Percentiles rank a stretch among this genome's conserved stretches.
Evolutionary conservation across 768 basidiomycete species (phyloP).

Genomic region (Tremella yokohamensis): DNA sequence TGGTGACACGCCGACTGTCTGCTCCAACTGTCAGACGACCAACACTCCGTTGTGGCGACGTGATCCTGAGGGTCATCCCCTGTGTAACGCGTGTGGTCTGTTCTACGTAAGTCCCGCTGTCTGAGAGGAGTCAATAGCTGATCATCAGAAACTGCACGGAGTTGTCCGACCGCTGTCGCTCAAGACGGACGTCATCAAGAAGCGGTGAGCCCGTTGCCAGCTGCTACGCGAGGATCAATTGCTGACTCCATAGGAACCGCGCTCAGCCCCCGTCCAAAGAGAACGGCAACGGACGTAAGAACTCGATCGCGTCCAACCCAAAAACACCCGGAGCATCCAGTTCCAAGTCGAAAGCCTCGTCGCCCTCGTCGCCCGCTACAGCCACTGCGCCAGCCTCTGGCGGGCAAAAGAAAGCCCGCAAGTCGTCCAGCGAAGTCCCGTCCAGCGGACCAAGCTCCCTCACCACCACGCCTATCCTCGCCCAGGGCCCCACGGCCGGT

Average conservation of each 20-base stretch:
- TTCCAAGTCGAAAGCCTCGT: background rate
- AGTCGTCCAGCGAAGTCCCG: constrained; percentile 2
- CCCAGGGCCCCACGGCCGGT: no score
- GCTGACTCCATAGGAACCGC: constrained; percentile 19
- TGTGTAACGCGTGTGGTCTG: constrained; percentile 74
- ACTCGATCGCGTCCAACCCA: background rate
- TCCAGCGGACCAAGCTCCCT: no score
- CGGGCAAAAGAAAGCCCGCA: constrained; percentile 3
- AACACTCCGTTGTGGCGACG: constrained; percentile 66
- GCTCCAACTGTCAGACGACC: constrained; percentile 92
- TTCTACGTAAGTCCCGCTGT: constrained; percentile 69
- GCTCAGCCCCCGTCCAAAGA: constrained; percentile 22
- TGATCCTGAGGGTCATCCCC: constrained; percentile 54
- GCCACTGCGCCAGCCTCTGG: background rate
- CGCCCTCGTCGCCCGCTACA: background rate
- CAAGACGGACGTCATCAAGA: constrained; percentile 97
- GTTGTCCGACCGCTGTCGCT: constrained; percentile 89
- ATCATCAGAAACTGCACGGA: constrained; percentile 80
- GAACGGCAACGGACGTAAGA: background rate
- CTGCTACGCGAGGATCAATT: background rate
- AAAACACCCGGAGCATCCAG: background rate
- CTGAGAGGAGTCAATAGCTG: background rate
- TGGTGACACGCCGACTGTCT: constrained; percentile 65
- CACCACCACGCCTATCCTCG: no score
- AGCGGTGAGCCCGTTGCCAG: constrained; percentile 52